phyloP scores from a whole-genome alignment of 306 rosid genomes.

The Quercus aquifolioides region DNA sequence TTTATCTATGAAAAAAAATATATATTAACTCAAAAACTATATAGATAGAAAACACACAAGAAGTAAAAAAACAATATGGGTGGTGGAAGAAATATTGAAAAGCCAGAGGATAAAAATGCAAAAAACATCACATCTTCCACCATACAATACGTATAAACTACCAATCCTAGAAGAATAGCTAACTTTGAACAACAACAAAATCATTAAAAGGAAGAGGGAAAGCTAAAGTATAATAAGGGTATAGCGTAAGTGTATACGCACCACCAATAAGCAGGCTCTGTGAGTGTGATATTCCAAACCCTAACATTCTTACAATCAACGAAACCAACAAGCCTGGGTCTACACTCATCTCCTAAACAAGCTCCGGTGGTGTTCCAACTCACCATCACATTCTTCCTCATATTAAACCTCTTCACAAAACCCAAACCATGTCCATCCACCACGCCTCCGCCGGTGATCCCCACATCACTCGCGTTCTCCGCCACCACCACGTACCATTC shows the following conservation, averaged over 20 bases:
- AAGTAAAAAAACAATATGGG: too few relatives aligned
- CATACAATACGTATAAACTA: too few relatives aligned
- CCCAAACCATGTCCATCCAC: slow-evolving; percentile 80
- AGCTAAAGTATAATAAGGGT: not conserved
- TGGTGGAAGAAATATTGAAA: too few relatives aligned
- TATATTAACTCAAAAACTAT: too few relatives aligned
- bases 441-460: slow-evolving; percentile 79
- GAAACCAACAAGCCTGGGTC: slow-evolving; percentile 83
- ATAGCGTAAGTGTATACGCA: not conserved
- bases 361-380: slow-evolving; percentile 86
- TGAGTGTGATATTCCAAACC: slow-evolving; percentile 52
- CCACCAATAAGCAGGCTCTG: slow-evolving; percentile 96
- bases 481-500: slow-evolving; percentile 86
- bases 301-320: slow-evolving; percentile 42
- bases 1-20: too few relatives aligned
- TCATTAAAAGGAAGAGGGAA: not conserved
- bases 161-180: too few relatives aligned
- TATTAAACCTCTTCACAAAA: slow-evolving; percentile 61
- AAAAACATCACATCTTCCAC: too few relatives aligned
- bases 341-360: slow-evolving; percentile 85
- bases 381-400: slow-evolving; percentile 87
- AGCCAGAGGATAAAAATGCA: too few relatives aligned
- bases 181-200: not conserved
- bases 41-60: too few relatives aligned
- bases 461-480: slow-evolving; percentile 74